Percentiles rank a stretch among this genome's conserved stretches.
phyloP scores from a whole-genome alignment of 2,329 filamentous ascomycete species.

The Nothomitra cinnamomea region DNA sequence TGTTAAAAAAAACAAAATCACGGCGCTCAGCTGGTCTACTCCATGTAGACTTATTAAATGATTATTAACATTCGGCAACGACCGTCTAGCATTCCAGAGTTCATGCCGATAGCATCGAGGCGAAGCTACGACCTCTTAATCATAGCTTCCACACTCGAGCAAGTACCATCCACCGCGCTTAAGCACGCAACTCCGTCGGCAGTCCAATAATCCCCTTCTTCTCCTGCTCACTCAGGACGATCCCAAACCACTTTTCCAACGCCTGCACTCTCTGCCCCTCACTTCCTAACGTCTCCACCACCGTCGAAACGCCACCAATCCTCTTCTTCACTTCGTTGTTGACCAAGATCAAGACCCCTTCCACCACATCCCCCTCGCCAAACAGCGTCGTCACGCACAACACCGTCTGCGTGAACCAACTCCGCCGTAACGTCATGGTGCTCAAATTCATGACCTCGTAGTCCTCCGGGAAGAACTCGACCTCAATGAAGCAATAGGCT shows the following conservation, averaged over 20 bases:
- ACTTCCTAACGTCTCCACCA: conserved; percentile 28
- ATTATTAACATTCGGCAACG: no score
- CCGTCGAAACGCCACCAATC: conserved; percentile 30
- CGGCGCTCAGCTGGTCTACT: no score
- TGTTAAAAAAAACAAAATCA: no score
- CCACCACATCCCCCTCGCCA: conserved; percentile 25
- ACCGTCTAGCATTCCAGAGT: no score
- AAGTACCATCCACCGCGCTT: neutral
- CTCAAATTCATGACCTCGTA: conserved; percentile 43
- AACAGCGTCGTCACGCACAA: conserved; percentile 36
- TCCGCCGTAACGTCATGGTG: conserved; percentile 31
- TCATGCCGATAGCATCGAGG: no score
- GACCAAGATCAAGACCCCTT: conserved; percentile 35
- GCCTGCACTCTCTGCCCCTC: conserved; percentile 38
- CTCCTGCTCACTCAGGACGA: conserved; percentile 34
- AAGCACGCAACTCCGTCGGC: conserved; percentile 25
- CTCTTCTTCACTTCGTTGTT: conserved; percentile 36
- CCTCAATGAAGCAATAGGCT: conserved; percentile 48
- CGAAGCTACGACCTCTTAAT: no score
- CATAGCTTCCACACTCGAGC: no score
- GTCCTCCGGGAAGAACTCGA: conserved; percentile 44
- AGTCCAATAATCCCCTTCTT: conserved; percentile 32
- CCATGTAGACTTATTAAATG: no score
- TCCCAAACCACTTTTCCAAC: conserved; percentile 34
- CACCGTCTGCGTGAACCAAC: conserved; percentile 37